Conservation (phyloP, 768 basidiomycete genomes). For the Boletus tomentosulus region DNA sequence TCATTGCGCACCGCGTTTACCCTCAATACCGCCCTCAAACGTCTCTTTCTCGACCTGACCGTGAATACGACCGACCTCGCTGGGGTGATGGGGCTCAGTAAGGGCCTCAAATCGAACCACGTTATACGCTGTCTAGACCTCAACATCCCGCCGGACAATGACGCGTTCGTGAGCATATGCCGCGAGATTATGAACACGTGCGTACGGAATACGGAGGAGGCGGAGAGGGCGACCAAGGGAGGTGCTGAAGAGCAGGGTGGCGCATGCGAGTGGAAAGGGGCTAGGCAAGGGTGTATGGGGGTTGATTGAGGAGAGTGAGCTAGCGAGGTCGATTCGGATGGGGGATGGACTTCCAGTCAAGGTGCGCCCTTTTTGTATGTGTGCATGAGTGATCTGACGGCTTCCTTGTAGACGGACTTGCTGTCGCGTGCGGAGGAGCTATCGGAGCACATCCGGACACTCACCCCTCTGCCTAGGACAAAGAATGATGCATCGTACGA, state of each 20-base stretch:
- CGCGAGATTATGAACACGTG: conserved; percentile 88
- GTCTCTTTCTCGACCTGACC: conserved; percentile 91
- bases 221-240: conserved; percentile 40
- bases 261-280: conserved; percentile 44
- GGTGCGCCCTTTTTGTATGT: conserved; percentile 37
- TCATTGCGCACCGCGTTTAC: conserved; percentile 91
- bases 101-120: conserved; percentile 79
- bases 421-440: conserved; percentile 39
- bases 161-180: conserved; percentile 79
- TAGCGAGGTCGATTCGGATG: conserved; percentile 65
- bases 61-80: conserved; percentile 80
- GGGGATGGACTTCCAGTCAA: conserved; percentile 35
- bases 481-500: conserved; percentile 72
- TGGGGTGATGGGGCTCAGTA: conserved; percentile 88
- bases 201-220: conserved; percentile 90
- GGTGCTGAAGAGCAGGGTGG: conserved; percentile 1
- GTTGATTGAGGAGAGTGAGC: conserved; percentile 81
- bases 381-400: not conserved
- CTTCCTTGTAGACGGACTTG: conserved; percentile 4
- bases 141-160: conserved; percentile 83
- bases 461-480: conserved; percentile 67
- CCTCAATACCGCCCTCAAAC: conserved; percentile 84
- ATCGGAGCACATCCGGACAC: conserved; percentile 15
- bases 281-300: conserved; percentile 72
- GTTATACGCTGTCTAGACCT: conserved; percentile 90